A percentile compares a stretch with the other conserved stretches of the same genome.
Evolutionary conservation across 495 filamentous ascomycete genomes (phyloP).

Genomic region (Durotheca rogersii): DNA sequence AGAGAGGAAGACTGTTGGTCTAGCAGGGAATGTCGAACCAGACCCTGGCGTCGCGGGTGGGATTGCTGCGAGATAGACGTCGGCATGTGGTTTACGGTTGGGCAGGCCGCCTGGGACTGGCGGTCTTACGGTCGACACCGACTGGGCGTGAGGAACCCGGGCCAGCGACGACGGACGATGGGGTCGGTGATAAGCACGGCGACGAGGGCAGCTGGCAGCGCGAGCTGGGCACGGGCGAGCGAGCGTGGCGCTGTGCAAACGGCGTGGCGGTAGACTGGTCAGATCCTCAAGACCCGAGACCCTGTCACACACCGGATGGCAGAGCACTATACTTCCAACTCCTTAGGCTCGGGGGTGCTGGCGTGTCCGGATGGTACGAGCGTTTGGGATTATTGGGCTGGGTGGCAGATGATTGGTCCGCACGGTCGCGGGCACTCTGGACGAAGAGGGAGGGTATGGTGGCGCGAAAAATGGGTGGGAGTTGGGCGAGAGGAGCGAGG

Average conservation of each 20-base stretch:
- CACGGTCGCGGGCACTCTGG: conserved; percentile 7
- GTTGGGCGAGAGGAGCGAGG: conserved; percentile 5
- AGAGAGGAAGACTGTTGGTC: conserved; percentile 6
- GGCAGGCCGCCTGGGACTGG: conserved; percentile 5
- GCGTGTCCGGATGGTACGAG: conserved; percentile 28
- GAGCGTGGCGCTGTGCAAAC: too few species aligned
- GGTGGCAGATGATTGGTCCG: conserved; percentile 27
- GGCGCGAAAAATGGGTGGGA: conserved; percentile 18
- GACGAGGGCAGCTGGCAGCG: too few species aligned
- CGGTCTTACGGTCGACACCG: too few species aligned
- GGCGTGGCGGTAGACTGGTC: too few species aligned
- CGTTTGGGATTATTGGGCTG: conserved; percentile 32
- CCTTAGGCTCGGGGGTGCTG: conserved; percentile 7
- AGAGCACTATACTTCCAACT: conserved; percentile 9
- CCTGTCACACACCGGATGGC: too few species aligned
- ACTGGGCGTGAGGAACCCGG: too few species aligned
- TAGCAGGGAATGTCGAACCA: conserved; percentile 29
- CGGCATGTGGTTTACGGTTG: conserved; percentile 24
- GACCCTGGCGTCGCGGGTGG: conserved; percentile 21
- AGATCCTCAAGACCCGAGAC: conserved; percentile 1
- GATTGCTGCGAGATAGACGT: conserved; percentile 8
- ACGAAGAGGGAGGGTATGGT: neutral
- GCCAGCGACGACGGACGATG: too few species aligned
- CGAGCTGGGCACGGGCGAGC: too few species aligned
- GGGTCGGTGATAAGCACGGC: too few species aligned